These are phyloP conservation scores for Candida cerambycidarum DNA, from an alignment of 805 yeast genomes.

Conservation along the genomic window DNA sequence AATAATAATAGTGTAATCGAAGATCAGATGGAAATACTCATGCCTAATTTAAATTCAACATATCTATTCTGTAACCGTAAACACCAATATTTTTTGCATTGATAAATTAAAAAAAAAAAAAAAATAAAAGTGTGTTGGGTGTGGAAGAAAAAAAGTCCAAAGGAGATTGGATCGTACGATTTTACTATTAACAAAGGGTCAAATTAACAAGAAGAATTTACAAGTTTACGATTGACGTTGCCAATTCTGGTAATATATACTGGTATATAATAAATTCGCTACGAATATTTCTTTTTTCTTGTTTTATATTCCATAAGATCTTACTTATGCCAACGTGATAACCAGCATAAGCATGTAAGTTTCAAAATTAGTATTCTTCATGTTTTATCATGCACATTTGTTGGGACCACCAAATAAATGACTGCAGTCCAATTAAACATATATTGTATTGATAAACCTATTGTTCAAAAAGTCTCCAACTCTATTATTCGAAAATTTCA, in stretches of 20 bases:
- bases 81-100: background rate
- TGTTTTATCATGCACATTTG: too few species aligned
- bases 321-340: background rate
- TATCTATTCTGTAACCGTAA: background rate
- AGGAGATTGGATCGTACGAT: slow-evolving; percentile 5
- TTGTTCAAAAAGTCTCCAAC: background rate
- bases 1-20: background rate
- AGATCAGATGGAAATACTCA: slow-evolving; percentile 1
- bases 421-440: too few species aligned
- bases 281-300: background rate
- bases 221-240: background rate
- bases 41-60: slow-evolving; percentile 3
- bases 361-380: too few species aligned
- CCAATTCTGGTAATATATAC: background rate
- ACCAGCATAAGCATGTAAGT: too few species aligned
- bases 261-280: too few species aligned
- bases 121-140: background rate
- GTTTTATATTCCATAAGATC: background rate
- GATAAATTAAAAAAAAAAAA: background rate
- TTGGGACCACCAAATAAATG: too few species aligned
- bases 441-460: too few species aligned
- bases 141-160: background rate
- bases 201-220: background rate
- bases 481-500: slow-evolving; percentile 3
- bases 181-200: background rate